Evolutionary conservation across 352 stramenopile genomes (phyloP).

Genomic region (Globisporangium spinosum): DNA sequence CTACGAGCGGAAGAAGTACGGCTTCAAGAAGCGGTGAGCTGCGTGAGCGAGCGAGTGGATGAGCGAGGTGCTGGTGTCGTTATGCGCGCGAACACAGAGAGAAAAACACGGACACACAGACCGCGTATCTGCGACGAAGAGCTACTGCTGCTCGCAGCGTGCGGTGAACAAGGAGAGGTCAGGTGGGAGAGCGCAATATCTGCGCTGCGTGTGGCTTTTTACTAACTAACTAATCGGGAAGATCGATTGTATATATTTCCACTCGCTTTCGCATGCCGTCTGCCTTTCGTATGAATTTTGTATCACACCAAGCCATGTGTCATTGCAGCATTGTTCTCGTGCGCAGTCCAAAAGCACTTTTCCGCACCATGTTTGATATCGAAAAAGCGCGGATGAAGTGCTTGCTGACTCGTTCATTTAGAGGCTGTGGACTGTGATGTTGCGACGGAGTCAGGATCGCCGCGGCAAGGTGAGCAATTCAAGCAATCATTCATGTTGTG

Average conservation of each 20-base stretch:
- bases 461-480: neutral
- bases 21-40: conserved; percentile 87
- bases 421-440: neutral
- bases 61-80: neutral
- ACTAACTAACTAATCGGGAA: neutral
- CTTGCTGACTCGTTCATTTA: neutral
- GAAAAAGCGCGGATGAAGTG: neutral
- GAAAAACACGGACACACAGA: neutral
- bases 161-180: neutral
- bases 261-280: neutral
- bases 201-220: neutral
- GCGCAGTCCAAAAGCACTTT: neutral
- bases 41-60: neutral
- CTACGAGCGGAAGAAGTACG: conserved; percentile 99
- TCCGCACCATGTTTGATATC: neutral
- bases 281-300: neutral
- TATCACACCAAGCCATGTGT: neutral
- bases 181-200: neutral
- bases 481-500: neutral
- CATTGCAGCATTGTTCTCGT: neutral
- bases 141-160: neutral
- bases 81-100: neutral
- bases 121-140: neutral
- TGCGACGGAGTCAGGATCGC: neutral
- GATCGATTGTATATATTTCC: neutral